phyloP scores from a whole-genome alignment of 2,329 filamentous ascomycete genomes.

The Xylariaceae sp. region DNA sequence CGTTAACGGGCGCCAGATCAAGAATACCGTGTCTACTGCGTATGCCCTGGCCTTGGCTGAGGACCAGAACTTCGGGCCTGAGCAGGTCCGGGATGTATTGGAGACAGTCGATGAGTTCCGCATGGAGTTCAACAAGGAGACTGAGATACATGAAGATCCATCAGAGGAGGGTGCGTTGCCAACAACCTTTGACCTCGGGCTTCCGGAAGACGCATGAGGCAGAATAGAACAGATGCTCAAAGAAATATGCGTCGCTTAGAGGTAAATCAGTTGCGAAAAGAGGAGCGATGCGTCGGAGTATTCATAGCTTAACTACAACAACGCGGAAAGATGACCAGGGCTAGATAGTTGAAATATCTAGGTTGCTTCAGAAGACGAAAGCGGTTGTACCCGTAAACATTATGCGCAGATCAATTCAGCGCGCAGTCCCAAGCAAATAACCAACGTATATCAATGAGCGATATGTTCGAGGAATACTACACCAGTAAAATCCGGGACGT shows the following conservation, averaged over 20 bases:
- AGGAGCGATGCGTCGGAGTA: neutral
- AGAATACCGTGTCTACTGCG: slow-evolving; percentile 1
- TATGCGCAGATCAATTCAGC: too few species aligned
- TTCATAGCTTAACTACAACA: neutral
- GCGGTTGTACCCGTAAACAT: too few species aligned
- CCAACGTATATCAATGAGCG: too few species aligned
- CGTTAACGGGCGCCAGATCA: slow-evolving; percentile 5
- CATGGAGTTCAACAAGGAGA: neutral
- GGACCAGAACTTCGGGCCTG: neutral
- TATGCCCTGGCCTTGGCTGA: neutral
- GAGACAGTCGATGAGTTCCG: neutral
- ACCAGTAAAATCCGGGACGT: too few species aligned
- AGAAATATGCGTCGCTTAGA: neutral
- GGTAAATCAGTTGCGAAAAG: neutral
- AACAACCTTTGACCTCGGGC: neutral
- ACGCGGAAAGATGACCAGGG: too few species aligned
- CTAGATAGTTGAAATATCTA: neutral
- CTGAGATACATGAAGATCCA: neutral
- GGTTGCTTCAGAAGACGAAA: too few species aligned
- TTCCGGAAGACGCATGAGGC: neutral
- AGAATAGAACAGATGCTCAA: neutral
- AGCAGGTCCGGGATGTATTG: neutral
- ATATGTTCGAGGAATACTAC: too few species aligned
- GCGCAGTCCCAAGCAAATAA: too few species aligned
- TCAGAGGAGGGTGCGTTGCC: neutral